Percentiles rank a stretch among this genome's conserved stretches.
These are phyloP conservation scores for Leccinum subrobustum DNA, from an alignment of 1,284 basidiomycete species.

Conservation along the genomic window DNA sequence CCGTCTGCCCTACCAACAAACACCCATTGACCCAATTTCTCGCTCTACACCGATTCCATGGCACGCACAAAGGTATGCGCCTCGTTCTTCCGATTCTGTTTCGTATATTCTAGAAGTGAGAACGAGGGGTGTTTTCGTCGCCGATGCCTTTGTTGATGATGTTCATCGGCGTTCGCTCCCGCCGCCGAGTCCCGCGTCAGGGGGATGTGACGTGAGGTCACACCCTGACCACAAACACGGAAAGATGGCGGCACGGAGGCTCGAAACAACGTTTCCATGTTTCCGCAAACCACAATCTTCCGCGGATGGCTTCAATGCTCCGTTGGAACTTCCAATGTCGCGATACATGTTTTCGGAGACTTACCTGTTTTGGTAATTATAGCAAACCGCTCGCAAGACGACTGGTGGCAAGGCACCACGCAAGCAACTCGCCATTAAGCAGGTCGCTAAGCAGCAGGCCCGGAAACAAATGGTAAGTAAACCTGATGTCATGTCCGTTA, in stretches of 20 bases:
- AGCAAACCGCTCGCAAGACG: conserved; percentile 68
- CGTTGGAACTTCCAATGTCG: conserved; percentile 25
- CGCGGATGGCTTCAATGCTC: conserved; percentile 10
- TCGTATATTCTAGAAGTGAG: conserved; percentile 2
- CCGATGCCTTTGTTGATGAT: conserved; percentile 8
- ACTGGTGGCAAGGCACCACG: conserved; percentile 66
- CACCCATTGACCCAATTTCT: background rate
- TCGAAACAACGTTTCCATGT: conserved; percentile 25
- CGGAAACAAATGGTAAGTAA: conserved; percentile 19
- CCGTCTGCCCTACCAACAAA: background rate
- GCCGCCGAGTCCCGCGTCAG: background rate
- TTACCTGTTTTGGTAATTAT: conserved; percentile 43
- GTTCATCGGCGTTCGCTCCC: background rate
- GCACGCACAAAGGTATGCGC: conserved; percentile 31
- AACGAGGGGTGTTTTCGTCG: conserved; percentile 1
- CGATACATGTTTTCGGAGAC: conserved; percentile 30
- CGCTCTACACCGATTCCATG: conserved; percentile 16
- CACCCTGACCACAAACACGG: conserved; percentile 10
- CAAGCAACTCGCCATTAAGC: conserved; percentile 68
- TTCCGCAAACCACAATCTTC: conserved; percentile 13
- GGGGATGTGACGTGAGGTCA: conserved; percentile 13
- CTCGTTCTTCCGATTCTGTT: background rate
- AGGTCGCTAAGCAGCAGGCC: conserved; percentile 36
- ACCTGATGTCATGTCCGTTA: background rate
- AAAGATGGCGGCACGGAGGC: conserved; percentile 25